Conservation (phyloP, 805 yeast species). For the Torulaspora quercuum region DNA sequence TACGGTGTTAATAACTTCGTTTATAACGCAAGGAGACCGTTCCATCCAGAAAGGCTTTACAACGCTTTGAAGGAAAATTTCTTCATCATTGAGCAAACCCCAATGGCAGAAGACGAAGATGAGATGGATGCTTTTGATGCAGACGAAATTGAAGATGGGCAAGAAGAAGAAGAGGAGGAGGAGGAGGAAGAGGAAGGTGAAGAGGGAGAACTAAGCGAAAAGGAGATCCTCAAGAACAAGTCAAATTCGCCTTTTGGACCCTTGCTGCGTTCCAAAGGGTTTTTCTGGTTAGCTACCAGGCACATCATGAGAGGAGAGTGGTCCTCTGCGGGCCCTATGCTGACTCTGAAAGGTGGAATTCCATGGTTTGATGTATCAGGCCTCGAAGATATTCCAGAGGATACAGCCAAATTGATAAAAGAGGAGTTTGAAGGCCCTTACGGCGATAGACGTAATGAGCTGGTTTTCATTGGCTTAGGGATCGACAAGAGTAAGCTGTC, state of each 20-base stretch:
- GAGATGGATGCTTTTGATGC: constrained; percentile 42
- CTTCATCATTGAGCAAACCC: constrained; percentile 42
- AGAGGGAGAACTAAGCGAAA: constrained; percentile 34
- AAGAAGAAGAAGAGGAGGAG: constrained; percentile 35
- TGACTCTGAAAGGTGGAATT: constrained; percentile 42
- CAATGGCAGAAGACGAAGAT: constrained; percentile 43
- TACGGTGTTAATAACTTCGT: constrained; percentile 46
- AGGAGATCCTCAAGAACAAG: constrained; percentile 37
- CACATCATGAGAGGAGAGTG: constrained; percentile 43
- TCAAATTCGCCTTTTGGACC: constrained; percentile 39
- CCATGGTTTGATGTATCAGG: constrained; percentile 43
- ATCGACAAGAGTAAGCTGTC: constrained; percentile 34
- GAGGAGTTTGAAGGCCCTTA: constrained; percentile 40
- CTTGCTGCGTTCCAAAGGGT: constrained; percentile 43
- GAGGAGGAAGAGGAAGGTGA: constrained; percentile 34
- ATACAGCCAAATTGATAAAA: constrained; percentile 34
- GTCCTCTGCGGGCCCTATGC: constrained; percentile 45
- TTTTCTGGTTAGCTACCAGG: constrained; percentile 45
- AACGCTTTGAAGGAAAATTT: constrained; percentile 40
- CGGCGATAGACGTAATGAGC: constrained; percentile 46
- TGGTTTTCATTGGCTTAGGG: constrained; percentile 44
- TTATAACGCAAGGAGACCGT: constrained; percentile 42
- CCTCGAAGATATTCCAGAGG: constrained; percentile 36
- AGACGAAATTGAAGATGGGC: constrained; percentile 36
- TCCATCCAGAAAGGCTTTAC: constrained; percentile 45